Percentiles rank a stretch among this genome's conserved stretches.
Evolutionary conservation across 495 filamentous ascomycete species (phyloP).

Genomic region (Neurospora tetraspora): DNA sequence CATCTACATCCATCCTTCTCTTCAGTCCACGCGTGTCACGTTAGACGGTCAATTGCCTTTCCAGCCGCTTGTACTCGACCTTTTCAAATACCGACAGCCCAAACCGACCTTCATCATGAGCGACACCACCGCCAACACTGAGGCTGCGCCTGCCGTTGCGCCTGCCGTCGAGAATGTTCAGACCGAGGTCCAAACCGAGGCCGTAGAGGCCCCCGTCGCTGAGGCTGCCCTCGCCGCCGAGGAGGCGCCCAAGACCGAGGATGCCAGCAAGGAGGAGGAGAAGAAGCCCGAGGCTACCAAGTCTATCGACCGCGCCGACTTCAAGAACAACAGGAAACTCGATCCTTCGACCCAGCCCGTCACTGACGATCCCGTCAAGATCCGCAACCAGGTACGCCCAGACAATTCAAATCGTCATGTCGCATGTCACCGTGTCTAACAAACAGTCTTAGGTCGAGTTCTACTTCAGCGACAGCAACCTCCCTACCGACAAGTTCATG

Average conservation of each 20-base stretch:
- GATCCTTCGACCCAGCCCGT: conserved; percentile 52
- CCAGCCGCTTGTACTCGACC: not conserved
- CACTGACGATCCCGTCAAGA: conserved; percentile 62
- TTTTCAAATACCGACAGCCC: not conserved
- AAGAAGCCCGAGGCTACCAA: conserved; percentile 14
- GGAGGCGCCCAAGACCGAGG: conserved; percentile 1
- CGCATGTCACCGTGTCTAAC: conserved; percentile 5
- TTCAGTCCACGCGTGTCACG: not conserved
- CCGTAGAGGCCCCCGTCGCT: not conserved
- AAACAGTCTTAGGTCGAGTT: conserved; percentile 68
- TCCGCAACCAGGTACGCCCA: conserved; percentile 27
- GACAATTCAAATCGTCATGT: conserved; percentile 2
- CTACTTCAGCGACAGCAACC: conserved; percentile 91
- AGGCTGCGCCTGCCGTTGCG: conserved; percentile 4
- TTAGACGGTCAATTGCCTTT: not conserved
- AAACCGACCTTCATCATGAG: conserved; percentile 15
- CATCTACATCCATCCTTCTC: not conserved
- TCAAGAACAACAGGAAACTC: conserved; percentile 47
- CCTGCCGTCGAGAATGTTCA: conserved; percentile 7
- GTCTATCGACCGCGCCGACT: conserved; percentile 11
- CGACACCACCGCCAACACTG: conserved; percentile 15
- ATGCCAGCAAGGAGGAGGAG: conserved; percentile 8
- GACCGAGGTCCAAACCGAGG: not conserved
- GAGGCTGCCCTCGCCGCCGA: not conserved
- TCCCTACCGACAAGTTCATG: conserved; percentile 79